These are phyloP conservation scores for Trichoderma parareesei DNA, from an alignment of 495 filamentous ascomycete species.

Conservation along the genomic window DNA sequence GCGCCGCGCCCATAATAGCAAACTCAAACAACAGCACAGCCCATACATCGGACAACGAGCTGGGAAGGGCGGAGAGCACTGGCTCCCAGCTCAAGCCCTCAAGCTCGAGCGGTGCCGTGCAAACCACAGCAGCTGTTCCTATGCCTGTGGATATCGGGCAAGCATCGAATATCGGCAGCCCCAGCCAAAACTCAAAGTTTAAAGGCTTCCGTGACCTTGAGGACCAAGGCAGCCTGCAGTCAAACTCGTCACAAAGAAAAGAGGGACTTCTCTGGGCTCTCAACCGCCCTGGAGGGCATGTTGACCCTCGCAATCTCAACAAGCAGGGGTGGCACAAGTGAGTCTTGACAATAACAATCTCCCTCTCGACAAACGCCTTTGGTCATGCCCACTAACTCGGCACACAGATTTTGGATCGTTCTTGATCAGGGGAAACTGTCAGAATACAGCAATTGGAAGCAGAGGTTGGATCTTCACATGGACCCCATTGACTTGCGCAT, in stretches of 20 bases:
- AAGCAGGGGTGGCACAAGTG: constrained; percentile 99
- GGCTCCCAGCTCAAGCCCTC: constrained; percentile 52
- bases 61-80: constrained; percentile 64
- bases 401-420: constrained; percentile 87
- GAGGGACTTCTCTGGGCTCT: constrained; percentile 94
- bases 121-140: constrained; percentile 14
- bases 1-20: constrained; percentile 17
- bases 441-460: constrained; percentile 99
- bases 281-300: constrained; percentile 87
- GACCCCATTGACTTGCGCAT: constrained; percentile 96
- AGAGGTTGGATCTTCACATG: constrained; percentile 92
- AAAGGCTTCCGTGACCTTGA: constrained; percentile 85
- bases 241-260: constrained; percentile 52
- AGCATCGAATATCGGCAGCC: constrained; percentile 31
- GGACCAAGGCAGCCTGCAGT: constrained; percentile 56
- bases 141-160: constrained; percentile 25
- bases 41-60: constrained; percentile 51
- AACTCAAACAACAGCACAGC: constrained; percentile 32
- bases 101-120: constrained; percentile 22
- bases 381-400: constrained; percentile 13
- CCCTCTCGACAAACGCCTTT: not conserved
- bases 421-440: constrained; percentile 92
- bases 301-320: constrained; percentile 88
- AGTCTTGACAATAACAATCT: constrained; percentile 24
- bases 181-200: constrained; percentile 58